phyloP scores from a whole-genome alignment of 106 monocot genomes.

The Dendrobium nobile region DNA sequence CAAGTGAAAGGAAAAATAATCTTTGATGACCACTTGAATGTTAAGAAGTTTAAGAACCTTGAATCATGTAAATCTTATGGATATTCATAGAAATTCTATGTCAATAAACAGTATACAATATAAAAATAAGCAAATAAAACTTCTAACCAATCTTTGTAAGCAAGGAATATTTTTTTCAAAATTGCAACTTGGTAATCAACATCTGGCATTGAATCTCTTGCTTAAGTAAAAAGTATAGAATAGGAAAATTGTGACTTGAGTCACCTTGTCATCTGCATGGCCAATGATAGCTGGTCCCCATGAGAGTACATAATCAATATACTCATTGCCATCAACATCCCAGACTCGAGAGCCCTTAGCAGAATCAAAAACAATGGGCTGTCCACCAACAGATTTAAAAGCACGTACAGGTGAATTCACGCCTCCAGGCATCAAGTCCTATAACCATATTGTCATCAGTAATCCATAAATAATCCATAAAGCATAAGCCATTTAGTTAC shows the following conservation, averaged over 20 bases:
- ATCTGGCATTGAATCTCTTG: not conserved
- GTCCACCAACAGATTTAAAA: conserved; percentile 69
- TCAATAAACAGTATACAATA: not conserved
- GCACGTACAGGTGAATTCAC: conserved; percentile 75
- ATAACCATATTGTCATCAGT: not conserved
- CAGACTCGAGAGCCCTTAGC: conserved; percentile 57
- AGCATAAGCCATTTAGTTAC: not conserved
- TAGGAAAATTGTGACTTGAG: not conserved
- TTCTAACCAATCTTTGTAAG: not conserved
- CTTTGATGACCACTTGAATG: not conserved
- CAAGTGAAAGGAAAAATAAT: not conserved
- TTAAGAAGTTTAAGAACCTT: not conserved
- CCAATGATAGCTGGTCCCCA: conserved; percentile 99
- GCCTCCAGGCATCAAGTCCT: conserved; percentile 75
- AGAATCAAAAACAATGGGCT: conserved; percentile 68
- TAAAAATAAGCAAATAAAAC: not conserved
- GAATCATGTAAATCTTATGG: not conserved
- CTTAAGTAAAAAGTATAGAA: not conserved
- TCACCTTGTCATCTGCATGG: conserved; percentile 91
- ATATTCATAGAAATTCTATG: not conserved
- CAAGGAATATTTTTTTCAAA: not conserved
- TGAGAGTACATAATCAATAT: conserved; percentile 93
- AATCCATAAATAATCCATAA: not conserved
- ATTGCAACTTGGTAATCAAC: not conserved
- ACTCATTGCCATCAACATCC: conserved; percentile 86